phyloP scores from a whole-genome alignment of 1,284 basidiomycete genomes.

The Cutaneotrichosporon mucoides region DNA sequence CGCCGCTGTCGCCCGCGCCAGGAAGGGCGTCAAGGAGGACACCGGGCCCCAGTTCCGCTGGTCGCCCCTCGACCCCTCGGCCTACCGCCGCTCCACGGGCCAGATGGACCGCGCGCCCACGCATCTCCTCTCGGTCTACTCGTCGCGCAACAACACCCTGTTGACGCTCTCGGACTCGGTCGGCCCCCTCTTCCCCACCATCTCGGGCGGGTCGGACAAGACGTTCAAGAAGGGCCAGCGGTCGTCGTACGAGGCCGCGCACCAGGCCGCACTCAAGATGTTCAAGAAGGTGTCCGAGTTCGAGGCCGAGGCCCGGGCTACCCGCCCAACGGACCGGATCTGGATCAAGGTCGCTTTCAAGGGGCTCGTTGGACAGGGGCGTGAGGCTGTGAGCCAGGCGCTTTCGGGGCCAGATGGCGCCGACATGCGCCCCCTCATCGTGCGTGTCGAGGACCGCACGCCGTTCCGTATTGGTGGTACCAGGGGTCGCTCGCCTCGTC shows the following conservation, averaged over 20 bases:
- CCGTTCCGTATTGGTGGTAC: conserved; percentile 86
- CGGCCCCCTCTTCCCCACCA: conserved; percentile 38
- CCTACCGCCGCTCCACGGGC: conserved; percentile 6
- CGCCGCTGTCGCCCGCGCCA: not conserved
- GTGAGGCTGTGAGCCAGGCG: conserved; percentile 72
- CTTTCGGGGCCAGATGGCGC: conserved; percentile 70
- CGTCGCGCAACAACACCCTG: conserved; percentile 43
- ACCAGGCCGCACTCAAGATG: conserved; percentile 72
- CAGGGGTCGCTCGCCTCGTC: conserved; percentile 63
- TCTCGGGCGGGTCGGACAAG: conserved; percentile 41
- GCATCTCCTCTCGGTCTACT: conserved; percentile 44
- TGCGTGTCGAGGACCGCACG: conserved; percentile 71
- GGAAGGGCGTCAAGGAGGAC: conserved; percentile 27
- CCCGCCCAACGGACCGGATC: conserved; percentile 5
- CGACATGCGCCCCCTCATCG: conserved; percentile 58
- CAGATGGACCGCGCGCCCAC: conserved; percentile 23
- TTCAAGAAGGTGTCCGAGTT: conserved; percentile 60
- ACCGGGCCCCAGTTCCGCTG: conserved; percentile 12
- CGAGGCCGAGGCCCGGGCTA: conserved; percentile 4
- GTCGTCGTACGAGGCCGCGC: conserved; percentile 77
- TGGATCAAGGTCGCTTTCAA: conserved; percentile 61
- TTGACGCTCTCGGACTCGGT: conserved; percentile 38
- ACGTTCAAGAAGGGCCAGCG: conserved; percentile 75
- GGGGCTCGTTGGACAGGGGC: conserved; percentile 70
- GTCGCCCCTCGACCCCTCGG: conserved; percentile 7